Conservation (phyloP, 1,284 basidiomycete species). For the Naganishia cerealis region DNA sequence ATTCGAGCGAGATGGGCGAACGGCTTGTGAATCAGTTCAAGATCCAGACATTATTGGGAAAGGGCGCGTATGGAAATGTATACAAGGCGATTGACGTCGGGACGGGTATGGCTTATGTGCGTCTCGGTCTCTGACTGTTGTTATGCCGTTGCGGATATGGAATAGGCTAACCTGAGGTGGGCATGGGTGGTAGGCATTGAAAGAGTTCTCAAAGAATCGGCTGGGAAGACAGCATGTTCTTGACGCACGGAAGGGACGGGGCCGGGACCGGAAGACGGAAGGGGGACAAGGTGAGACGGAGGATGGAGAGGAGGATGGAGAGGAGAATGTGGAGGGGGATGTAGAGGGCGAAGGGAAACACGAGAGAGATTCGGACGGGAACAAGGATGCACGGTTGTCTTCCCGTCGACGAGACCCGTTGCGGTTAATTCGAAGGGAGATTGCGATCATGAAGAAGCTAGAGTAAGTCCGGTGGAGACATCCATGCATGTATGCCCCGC, state of each 20-base stretch:
- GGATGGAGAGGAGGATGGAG: background rate
- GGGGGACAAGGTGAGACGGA: background rate
- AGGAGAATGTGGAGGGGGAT: background rate
- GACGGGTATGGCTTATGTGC: conserved; percentile 52
- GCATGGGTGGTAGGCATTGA: conserved; percentile 46
- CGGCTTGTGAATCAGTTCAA: conserved; percentile 54
- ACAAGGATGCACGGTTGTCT: conserved; percentile 43
- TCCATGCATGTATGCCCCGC: no score
- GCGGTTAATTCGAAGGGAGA: conserved; percentile 51
- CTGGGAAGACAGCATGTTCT: conserved; percentile 40
- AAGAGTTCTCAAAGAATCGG: conserved; percentile 55
- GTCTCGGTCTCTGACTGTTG: conserved; percentile 28
- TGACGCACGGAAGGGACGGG: conserved; percentile 3
- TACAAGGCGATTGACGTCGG: conserved; percentile 51
- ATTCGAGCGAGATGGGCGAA: conserved; percentile 46
- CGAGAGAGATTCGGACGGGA: background rate
- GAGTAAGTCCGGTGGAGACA: conserved; percentile 44
- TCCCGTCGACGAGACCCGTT: conserved; percentile 50
- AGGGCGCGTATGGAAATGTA: conserved; percentile 53
- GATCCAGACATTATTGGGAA: conserved; percentile 51
- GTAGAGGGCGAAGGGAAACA: background rate
- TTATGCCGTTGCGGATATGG: background rate
- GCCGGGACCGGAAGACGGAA: background rate
- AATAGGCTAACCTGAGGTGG: background rate
- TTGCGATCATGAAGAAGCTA: conserved; percentile 57